These are phyloP conservation scores for Ilyonectria sp. DNA, from an alignment of 2,329 filamentous ascomycete genomes.

Conservation along the genomic window DNA sequence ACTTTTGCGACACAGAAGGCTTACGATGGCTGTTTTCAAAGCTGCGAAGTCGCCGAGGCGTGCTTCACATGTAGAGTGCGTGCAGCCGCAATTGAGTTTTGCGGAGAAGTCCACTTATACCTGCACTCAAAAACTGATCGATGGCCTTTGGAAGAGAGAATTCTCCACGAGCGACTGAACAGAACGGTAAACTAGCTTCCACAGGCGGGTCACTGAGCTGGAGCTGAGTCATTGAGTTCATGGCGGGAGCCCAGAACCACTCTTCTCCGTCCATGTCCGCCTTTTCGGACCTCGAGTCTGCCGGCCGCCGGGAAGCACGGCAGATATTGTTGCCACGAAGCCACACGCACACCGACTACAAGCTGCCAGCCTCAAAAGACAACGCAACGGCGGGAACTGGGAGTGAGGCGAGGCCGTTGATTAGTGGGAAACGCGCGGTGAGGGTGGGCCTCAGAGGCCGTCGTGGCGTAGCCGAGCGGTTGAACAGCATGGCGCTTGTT, in stretches of 20 bases:
- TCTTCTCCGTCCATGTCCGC: conserved; percentile 13
- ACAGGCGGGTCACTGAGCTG: not conserved
- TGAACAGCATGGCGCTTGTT: conserved; percentile 42
- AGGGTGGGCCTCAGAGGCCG: conserved; percentile 27
- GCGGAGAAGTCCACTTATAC: conserved; percentile 40
- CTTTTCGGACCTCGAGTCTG: conserved; percentile 9
- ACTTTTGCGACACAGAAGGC: conserved; percentile 18
- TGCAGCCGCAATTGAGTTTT: conserved; percentile 40
- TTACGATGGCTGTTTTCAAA: conserved; percentile 24
- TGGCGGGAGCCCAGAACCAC: not conserved
- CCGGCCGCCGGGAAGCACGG: conserved; percentile 28
- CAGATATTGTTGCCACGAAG: conserved; percentile 25
- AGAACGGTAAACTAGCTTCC: not conserved
- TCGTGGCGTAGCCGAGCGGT: conserved; percentile 43
- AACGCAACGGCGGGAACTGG: conserved; percentile 26
- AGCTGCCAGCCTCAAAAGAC: conserved; percentile 16
- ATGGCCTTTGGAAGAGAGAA: conserved; percentile 22
- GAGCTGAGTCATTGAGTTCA: conserved; percentile 2
- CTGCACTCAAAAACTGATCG: conserved; percentile 32
- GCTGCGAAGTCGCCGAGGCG: conserved; percentile 31
- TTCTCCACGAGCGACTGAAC: conserved; percentile 7
- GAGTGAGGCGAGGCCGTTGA: conserved; percentile 32
- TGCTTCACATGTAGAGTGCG: conserved; percentile 39
- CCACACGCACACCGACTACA: conserved; percentile 20
- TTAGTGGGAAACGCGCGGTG: conserved; percentile 32